A percentile compares a stretch with the other conserved stretches of the same genome.
These are phyloP conservation scores for Phaeotremella skinneri DNA, from an alignment of 768 basidiomycete species.

Conservation along the genomic window DNA sequence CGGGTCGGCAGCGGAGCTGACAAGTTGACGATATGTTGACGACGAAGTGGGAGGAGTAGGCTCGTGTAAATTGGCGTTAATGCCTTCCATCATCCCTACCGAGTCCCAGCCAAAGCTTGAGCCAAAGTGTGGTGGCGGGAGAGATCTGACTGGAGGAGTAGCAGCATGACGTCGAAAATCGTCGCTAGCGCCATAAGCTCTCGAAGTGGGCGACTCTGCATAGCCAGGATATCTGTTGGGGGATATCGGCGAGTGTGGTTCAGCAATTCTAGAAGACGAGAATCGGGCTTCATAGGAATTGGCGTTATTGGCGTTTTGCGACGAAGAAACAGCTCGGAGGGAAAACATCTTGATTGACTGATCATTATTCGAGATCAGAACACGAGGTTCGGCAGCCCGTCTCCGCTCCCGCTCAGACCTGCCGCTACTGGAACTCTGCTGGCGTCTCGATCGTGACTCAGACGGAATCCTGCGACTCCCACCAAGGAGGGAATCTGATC, in stretches of 20 bases:
- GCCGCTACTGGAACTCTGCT: not conserved
- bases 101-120: conserved; percentile 10
- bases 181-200: too few species aligned
- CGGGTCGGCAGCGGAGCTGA: too few species aligned
- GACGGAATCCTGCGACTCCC: not conserved
- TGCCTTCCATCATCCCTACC: conserved; percentile 8
- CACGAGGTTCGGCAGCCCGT: conserved; percentile 68
- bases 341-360: conserved; percentile 76
- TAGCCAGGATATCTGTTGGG: too few species aligned
- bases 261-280: not conserved
- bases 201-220: too few species aligned
- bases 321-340: conserved; percentile 47
- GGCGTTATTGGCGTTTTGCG: not conserved
- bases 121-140: conserved; percentile 6
- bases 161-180: too few species aligned
- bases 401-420: conserved; percentile 50
- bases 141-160: not conserved
- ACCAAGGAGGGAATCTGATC: not conserved
- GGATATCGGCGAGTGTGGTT: not conserved
- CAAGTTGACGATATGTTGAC: not conserved
- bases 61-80: not conserved
- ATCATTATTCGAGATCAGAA: conserved; percentile 85
- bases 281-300: not conserved
- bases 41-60: not conserved
- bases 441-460: not conserved